Evolutionary conservation across 176 grass and related monocot species (phyloP).

Genomic region (Canna indica): DNA sequence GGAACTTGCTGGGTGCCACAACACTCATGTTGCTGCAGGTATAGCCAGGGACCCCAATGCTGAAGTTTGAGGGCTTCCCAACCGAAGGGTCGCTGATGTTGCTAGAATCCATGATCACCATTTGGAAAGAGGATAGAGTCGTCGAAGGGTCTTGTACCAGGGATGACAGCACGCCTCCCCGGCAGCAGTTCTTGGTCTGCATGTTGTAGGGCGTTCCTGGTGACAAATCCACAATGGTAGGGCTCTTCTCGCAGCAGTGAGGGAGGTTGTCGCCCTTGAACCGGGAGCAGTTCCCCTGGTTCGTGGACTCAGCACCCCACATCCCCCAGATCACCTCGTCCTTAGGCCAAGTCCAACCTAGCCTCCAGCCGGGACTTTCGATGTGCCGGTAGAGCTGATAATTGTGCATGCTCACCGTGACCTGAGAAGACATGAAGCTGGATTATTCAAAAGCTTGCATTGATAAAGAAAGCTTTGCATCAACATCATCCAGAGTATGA

Average conservation of each 20-base stretch:
- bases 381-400: slow-evolving; percentile 75
- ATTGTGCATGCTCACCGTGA: slow-evolving; percentile 56
- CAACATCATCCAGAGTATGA: not conserved
- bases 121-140: slow-evolving; percentile 29
- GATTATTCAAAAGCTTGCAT: not conserved
- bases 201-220: slow-evolving; percentile 34
- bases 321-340: slow-evolving; percentile 40
- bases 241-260: slow-evolving; percentile 46
- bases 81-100: not conserved
- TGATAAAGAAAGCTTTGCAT: not conserved
- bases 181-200: slow-evolving; percentile 51
- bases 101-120: slow-evolving; percentile 20
- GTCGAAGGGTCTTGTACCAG: slow-evolving; percentile 21
- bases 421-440: slow-evolving; percentile 25
- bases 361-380: slow-evolving; percentile 55
- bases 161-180: slow-evolving; percentile 48
- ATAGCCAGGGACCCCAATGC: slow-evolving; percentile 54
- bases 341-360: slow-evolving; percentile 52
- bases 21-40: slow-evolving; percentile 44
- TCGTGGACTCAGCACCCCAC: slow-evolving; percentile 42
- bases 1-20: slow-evolving; percentile 32
- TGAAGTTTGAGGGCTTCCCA: slow-evolving; percentile 36
- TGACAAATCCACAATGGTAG: slow-evolving; percentile 35
- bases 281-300: slow-evolving; percentile 45
- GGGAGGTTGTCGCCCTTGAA: slow-evolving; percentile 5